Percentiles rank a stretch among this genome's conserved stretches.
Conservation (phyloP, 2,329 filamentous ascomycete species). For the Beauveria sp. region DNA sequence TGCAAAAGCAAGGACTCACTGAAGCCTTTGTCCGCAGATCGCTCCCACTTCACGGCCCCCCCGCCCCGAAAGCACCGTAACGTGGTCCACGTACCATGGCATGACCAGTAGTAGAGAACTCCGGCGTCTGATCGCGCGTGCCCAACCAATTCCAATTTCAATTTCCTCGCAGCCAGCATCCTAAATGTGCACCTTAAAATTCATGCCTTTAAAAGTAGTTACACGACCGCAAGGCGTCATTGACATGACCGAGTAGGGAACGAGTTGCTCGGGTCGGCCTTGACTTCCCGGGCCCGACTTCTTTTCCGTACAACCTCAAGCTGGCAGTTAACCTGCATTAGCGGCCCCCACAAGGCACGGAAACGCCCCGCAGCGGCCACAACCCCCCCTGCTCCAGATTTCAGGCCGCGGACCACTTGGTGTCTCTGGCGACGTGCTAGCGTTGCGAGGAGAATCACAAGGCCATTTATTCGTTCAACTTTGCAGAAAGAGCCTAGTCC, state of each 20-base stretch:
- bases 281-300: neutral
- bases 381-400: neutral
- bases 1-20: neutral
- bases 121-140: too few relatives aligned
- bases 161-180: too few relatives aligned
- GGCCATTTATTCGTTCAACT: too few relatives aligned
- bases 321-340: neutral
- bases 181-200: neutral
- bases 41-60: too few relatives aligned
- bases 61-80: too few relatives aligned
- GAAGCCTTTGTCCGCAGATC: too few relatives aligned
- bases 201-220: neutral
- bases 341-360: neutral
- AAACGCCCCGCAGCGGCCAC: neutral
- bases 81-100: too few relatives aligned
- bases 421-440: too few relatives aligned
- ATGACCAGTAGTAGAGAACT: too few relatives aligned
- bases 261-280: neutral
- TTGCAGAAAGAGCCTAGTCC: too few relatives aligned
- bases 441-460: too few relatives aligned
- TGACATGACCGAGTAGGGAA: neutral
- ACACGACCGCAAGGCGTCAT: neutral
- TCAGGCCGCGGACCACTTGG: neutral
- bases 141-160: too few relatives aligned
- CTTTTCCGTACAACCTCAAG: neutral